These are phyloP conservation scores for Neospermospora avenae DNA, from an alignment of 2,329 filamentous ascomycete genomes.

Conservation along the genomic window DNA sequence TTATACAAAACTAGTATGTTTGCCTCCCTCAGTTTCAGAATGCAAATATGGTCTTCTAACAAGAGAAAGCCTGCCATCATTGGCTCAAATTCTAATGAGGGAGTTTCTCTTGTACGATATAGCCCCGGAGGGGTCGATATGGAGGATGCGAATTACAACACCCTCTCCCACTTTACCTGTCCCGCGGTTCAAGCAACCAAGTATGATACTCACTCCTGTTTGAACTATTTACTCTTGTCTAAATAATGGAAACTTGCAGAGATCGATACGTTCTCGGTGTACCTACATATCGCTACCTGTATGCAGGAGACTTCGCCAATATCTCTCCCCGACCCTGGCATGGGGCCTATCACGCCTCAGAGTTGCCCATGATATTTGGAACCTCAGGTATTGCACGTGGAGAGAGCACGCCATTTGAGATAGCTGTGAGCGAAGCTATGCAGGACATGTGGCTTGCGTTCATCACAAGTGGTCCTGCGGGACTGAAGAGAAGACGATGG, in stretches of 20 bases:
- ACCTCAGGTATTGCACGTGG: slow-evolving; percentile 4
- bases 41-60: slow-evolving; percentile 36
- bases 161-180: neutral
- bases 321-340: slow-evolving; percentile 12
- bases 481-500: slow-evolving; percentile 22
- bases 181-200: slow-evolving; percentile 9
- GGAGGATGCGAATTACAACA: slow-evolving; percentile 7
- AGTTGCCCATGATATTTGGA: slow-evolving; percentile 29
- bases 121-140: slow-evolving; percentile 15
- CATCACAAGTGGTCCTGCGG: slow-evolving; percentile 33
- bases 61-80: slow-evolving; percentile 27
- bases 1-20: slow-evolving; percentile 15
- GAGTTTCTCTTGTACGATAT: slow-evolving; percentile 23
- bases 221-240: too few relatives aligned
- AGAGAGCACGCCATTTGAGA: slow-evolving; percentile 27
- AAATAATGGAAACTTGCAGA: too few relatives aligned
- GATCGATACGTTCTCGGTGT: too few relatives aligned
- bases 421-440: slow-evolving; percentile 26
- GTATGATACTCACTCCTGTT: neutral
- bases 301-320: too few relatives aligned
- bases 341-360: slow-evolving; percentile 35
- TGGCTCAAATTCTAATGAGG: slow-evolving; percentile 31
- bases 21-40: too few relatives aligned
- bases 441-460: slow-evolving; percentile 36
- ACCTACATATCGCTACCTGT: too few relatives aligned